Evolutionary conservation across 2,329 filamentous ascomycete species (phyloP).

Genomic region (Didymella arachidicola): DNA sequence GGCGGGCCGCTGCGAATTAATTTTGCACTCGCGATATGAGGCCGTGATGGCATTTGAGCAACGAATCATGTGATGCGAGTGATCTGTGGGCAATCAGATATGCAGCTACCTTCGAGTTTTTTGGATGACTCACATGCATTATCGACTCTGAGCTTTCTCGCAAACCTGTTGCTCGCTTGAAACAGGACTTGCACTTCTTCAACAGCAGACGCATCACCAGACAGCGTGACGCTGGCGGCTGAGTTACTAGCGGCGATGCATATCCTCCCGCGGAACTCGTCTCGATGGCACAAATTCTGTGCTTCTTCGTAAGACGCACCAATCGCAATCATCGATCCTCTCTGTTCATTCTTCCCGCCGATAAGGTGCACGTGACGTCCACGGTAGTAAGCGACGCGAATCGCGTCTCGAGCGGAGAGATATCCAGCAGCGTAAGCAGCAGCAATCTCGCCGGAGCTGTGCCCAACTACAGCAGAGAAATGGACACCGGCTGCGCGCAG

Average conservation of each 20-base stretch:
- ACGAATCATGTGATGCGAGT: slow-evolving; percentile 54
- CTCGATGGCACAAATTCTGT: not conserved
- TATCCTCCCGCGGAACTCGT: slow-evolving; percentile 25
- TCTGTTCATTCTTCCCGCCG: slow-evolving; percentile 1
- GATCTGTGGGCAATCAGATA: slow-evolving; percentile 50
- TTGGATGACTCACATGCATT: slow-evolving; percentile 20
- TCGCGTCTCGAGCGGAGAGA: slow-evolving; percentile 22
- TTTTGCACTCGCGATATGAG: slow-evolving; percentile 9
- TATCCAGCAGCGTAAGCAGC: slow-evolving; percentile 36
- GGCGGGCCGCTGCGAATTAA: not conserved
- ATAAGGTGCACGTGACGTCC: slow-evolving; percentile 20
- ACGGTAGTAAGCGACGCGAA: slow-evolving; percentile 26
- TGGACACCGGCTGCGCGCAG: slow-evolving; percentile 23
- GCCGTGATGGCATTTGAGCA: slow-evolving; percentile 22
- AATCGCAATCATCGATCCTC: slow-evolving; percentile 47
- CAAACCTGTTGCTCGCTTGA: slow-evolving; percentile 50
- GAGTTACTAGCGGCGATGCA: slow-evolving; percentile 37
- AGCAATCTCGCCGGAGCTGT: slow-evolving; percentile 40
- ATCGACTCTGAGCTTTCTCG: slow-evolving; percentile 52
- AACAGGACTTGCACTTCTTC: slow-evolving; percentile 31
- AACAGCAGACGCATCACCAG: slow-evolving; percentile 54
- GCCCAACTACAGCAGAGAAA: slow-evolving; percentile 24
- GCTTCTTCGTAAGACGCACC: slow-evolving; percentile 19
- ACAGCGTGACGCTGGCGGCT: slow-evolving; percentile 53
- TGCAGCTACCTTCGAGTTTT: not conserved